phyloP scores from a whole-genome alignment of 805 yeast genomes.

The Saccharomycopsis selenospora region DNA sequence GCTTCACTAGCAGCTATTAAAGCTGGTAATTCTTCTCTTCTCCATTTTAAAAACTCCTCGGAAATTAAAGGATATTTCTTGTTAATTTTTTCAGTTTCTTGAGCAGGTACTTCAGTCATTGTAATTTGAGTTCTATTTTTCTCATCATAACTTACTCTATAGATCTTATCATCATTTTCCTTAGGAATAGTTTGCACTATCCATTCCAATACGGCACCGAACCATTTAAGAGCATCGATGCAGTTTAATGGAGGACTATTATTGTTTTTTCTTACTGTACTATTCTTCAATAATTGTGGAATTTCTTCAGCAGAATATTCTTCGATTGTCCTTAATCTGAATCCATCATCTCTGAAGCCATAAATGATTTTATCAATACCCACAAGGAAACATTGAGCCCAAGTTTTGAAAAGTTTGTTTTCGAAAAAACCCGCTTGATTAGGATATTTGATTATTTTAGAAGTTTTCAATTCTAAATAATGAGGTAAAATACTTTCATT shows the following conservation, averaged over 20 bases:
- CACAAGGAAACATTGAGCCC: conserved; percentile 90
- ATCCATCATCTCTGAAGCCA: conserved; percentile 77
- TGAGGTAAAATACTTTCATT: conserved; percentile 48
- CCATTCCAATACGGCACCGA: conserved; percentile 82
- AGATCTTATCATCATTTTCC: conserved; percentile 40
- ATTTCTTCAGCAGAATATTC: conserved; percentile 70
- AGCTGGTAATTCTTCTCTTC: conserved; percentile 26
- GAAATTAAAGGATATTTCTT: conserved; percentile 38
- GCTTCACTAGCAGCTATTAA: neutral
- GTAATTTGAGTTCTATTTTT: conserved; percentile 40
- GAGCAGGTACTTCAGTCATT: conserved; percentile 39
- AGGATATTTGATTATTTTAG: conserved; percentile 46
- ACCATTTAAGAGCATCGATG: conserved; percentile 74
- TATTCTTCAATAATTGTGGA: conserved; percentile 58
- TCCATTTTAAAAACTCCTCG: conserved; percentile 48
- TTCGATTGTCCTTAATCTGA: conserved; percentile 62
- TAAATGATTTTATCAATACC: conserved; percentile 78
- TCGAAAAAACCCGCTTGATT: conserved; percentile 63
- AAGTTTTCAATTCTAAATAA: conserved; percentile 81
- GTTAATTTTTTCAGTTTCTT: conserved; percentile 31
- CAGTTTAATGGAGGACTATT: conserved; percentile 52
- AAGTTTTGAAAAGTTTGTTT: conserved; percentile 64
- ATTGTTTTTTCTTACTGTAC: conserved; percentile 31
- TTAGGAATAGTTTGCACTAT: conserved; percentile 47
- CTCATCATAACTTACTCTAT: conserved; percentile 51